Percentiles rank a stretch among this genome's conserved stretches.
Conservation (phyloP, 176 grass and related monocot species). For the Saccharum officinarum region DNA sequence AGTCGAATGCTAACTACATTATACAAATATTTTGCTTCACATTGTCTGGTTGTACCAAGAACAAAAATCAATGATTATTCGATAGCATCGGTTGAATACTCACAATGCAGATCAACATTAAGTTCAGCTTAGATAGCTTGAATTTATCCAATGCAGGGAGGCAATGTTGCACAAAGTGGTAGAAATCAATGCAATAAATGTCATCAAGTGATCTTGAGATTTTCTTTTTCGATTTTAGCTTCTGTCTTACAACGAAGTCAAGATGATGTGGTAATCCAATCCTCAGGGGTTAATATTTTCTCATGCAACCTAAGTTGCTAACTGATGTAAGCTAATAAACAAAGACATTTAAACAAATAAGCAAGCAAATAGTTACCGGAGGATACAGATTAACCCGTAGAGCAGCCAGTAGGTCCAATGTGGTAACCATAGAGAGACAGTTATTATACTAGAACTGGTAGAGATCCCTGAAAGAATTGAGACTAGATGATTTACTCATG, state of each 20-base stretch:
- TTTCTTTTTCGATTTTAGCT: not conserved
- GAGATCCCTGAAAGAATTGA: not conserved
- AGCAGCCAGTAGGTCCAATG: not conserved
- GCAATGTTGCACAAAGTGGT: too few species aligned
- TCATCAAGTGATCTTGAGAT: not conserved
- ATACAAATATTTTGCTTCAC: too few species aligned
- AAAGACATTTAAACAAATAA: not conserved
- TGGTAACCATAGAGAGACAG: not conserved
- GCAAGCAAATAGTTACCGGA: not conserved
- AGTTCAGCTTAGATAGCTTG: too few species aligned
- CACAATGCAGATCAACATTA: not conserved
- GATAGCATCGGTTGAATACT: not conserved
- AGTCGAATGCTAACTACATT: too few species aligned
- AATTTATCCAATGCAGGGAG: too few species aligned
- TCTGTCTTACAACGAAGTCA: not conserved
- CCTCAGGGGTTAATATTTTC: not conserved
- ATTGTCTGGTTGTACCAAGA: too few species aligned
- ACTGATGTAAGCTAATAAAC: not conserved
- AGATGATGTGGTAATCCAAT: not conserved
- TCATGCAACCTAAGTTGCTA: not conserved
- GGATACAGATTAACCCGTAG: not conserved
- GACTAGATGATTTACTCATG: not conserved
- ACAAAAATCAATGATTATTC: not conserved
- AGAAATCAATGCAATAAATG: not conserved
- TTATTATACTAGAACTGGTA: not conserved